Percentiles rank a stretch among this genome's conserved stretches.
Evolutionary conservation across 2,329 filamentous ascomycete genomes (phyloP).

Genomic region (Tetracladium maxilliforme): DNA sequence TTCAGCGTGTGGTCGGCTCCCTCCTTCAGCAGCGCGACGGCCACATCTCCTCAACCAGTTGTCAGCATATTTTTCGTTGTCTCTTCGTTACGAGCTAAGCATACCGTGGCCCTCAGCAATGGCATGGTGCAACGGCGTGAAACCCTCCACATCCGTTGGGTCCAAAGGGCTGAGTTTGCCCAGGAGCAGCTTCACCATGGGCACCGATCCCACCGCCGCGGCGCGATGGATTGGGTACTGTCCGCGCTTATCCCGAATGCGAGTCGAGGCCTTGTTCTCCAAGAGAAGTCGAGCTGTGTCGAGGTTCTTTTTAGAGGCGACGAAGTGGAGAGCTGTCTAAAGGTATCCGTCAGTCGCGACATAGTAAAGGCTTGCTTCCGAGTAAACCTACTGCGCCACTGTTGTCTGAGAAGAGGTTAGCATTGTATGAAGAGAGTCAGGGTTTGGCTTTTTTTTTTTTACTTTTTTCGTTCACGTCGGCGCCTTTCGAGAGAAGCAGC

Average conservation of each 20-base stretch:
- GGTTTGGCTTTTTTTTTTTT: slow-evolving; percentile 2
- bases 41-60: slow-evolving; percentile 51
- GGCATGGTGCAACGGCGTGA: slow-evolving; percentile 83
- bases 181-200: slow-evolving; percentile 69
- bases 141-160: slow-evolving; percentile 66
- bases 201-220: slow-evolving; percentile 77
- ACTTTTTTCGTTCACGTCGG: slow-evolving; percentile 64
- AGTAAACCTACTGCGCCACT: slow-evolving; percentile 40
- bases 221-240: slow-evolving; percentile 86
- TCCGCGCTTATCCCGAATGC: slow-evolving; percentile 73
- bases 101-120: slow-evolving; percentile 59
- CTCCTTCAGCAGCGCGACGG: slow-evolving; percentile 66
- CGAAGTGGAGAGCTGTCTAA: slow-evolving; percentile 80
- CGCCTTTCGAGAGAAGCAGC: slow-evolving; percentile 52
- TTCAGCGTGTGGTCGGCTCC: slow-evolving; percentile 73
- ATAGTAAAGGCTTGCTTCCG: neutral
- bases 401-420: slow-evolving; percentile 30
- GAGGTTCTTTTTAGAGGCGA: slow-evolving; percentile 78
- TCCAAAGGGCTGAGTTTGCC: slow-evolving; percentile 69
- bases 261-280: slow-evolving; percentile 57
- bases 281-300: slow-evolving; percentile 71
- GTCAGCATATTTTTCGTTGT: slow-evolving; percentile 1
- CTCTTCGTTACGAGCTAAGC: slow-evolving; percentile 7
- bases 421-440: neutral
- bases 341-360: slow-evolving; percentile 2